Evolutionary conservation across 2,329 filamentous ascomycete species (phyloP).

Genomic region (Neofusicoccum parvum): DNA sequence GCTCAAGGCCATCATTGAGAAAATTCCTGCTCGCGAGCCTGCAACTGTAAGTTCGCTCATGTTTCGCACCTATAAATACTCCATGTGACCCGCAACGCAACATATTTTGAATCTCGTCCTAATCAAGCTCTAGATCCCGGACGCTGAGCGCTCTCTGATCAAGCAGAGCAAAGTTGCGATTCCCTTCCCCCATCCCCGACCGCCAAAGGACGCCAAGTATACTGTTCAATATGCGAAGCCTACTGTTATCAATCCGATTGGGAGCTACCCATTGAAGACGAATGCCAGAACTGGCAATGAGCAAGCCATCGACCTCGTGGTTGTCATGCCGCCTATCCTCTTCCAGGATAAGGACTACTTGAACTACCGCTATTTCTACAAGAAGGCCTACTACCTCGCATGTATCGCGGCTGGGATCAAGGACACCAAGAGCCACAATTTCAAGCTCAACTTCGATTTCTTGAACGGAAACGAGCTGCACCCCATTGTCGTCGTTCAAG

Average conservation of each 20-base stretch:
- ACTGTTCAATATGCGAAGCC: constrained; percentile 79
- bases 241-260: constrained; percentile 79
- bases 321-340: constrained; percentile 75
- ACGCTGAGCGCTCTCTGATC: constrained; percentile 69
- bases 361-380: constrained; percentile 92
- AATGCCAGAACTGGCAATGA: constrained; percentile 65
- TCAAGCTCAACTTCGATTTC: constrained; percentile 65
- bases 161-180: constrained; percentile 69
- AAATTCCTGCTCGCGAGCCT: constrained; percentile 53
- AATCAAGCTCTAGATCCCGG: constrained; percentile 57
- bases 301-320: constrained; percentile 75
- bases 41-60: constrained; percentile 40
- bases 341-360: constrained; percentile 96
- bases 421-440: constrained; percentile 54
- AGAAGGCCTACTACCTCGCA: constrained; percentile 87
- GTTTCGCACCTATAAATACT: neutral
- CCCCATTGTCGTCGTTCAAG: constrained; percentile 62
- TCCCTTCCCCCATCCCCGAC: constrained; percentile 82
- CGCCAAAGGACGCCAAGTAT: constrained; percentile 75
- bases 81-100: neutral
- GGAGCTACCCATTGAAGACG: constrained; percentile 79
- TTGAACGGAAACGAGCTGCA: constrained; percentile 75
- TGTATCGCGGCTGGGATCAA: constrained; percentile 74
- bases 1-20: constrained; percentile 60
- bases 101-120: neutral